Evolutionary conservation across 768 basidiomycete genomes (phyloP).

Genomic region (Cantharellus anzutake): DNA sequence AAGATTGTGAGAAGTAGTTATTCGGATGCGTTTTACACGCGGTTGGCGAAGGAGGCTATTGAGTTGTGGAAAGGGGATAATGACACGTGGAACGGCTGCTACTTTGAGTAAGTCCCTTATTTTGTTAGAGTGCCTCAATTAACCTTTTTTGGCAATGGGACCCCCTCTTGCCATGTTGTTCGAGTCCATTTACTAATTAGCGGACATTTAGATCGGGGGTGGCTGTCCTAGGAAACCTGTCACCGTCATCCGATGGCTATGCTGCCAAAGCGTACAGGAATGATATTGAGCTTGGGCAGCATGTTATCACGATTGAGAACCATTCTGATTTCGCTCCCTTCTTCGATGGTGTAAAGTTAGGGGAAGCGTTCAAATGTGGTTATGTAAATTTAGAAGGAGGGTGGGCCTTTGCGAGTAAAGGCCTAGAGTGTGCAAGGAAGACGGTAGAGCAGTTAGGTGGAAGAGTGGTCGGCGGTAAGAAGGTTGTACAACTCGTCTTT

Average conservation of each 20-base stretch:
- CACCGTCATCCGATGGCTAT: slow-evolving; percentile 22
- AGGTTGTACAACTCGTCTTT: no score
- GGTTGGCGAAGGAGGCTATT: slow-evolving; percentile 62
- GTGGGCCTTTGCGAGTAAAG: slow-evolving; percentile 67
- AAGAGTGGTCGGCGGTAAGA: slow-evolving; percentile 7
- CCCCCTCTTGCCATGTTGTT: not conserved
- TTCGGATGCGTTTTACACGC: slow-evolving; percentile 44
- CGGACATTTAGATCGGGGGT: slow-evolving; percentile 42
- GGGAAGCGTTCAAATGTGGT: slow-evolving; percentile 17
- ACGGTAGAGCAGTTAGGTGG: slow-evolving; percentile 43
- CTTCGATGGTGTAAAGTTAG: slow-evolving; percentile 22
- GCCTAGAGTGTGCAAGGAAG: slow-evolving; percentile 32
- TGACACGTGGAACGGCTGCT: slow-evolving; percentile 57
- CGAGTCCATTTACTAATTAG: not conserved
- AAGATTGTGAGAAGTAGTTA: slow-evolving; percentile 40
- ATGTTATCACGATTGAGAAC: slow-evolving; percentile 23
- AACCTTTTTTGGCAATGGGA: not conserved
- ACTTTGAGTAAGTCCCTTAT: not conserved
- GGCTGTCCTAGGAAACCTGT: slow-evolving; percentile 27
- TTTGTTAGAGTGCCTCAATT: not conserved
- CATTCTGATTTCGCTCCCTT: slow-evolving; percentile 29
- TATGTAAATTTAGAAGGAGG: slow-evolving; percentile 65
- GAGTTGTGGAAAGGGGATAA: slow-evolving; percentile 50
- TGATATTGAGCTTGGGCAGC: slow-evolving; percentile 38
- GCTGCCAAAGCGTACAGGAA: slow-evolving; percentile 38